phyloP scores from a whole-genome alignment of 805 yeast species.

The Lachancea meyersii region DNA sequence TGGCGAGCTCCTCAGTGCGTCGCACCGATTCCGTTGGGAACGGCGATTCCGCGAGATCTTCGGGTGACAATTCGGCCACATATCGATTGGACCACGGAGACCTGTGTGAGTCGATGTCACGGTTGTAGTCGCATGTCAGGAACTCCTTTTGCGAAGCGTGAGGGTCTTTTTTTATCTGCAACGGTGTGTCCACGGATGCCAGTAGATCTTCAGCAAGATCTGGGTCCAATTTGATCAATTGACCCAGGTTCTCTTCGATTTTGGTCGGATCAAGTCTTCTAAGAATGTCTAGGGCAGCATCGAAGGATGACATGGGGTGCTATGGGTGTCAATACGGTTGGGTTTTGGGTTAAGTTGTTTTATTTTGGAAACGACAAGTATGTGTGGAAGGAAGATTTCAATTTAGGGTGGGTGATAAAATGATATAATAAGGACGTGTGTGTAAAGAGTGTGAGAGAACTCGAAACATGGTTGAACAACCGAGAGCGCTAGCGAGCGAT shows the following conservation, averaged over 20 bases:
- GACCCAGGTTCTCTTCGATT: conserved; percentile 40
- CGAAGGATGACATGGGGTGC: conserved; percentile 34
- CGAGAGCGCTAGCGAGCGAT: too few relatives aligned
- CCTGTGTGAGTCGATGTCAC: conserved; percentile 89
- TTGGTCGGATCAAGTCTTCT: conserved; percentile 69
- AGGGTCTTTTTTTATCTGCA: conserved; percentile 33
- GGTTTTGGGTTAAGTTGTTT: background rate
- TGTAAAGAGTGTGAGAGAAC: background rate
- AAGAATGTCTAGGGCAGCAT: conserved; percentile 72
- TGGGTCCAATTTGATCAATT: conserved; percentile 45
- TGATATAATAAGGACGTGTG: background rate
- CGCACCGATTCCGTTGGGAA: conserved; percentile 64
- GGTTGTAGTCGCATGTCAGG: conserved; percentile 86
- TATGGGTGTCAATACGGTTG: background rate
- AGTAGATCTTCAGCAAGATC: conserved; percentile 81
- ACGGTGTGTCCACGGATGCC: conserved; percentile 82
- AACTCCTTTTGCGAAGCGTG: conserved; percentile 48
- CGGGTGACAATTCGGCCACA: conserved; percentile 34
- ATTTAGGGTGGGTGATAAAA: background rate
- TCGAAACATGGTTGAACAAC: too few relatives aligned
- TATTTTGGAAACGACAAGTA: background rate
- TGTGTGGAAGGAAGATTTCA: background rate
- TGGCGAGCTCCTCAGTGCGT: conserved; percentile 70
- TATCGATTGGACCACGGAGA: conserved; percentile 87
- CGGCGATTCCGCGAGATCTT: conserved; percentile 62